Evolutionary conservation across 2,329 filamentous ascomycete genomes (phyloP), one percentile per base, ranked within the genome.

Genomic region (Trichoderma aggressivum): DNA sequence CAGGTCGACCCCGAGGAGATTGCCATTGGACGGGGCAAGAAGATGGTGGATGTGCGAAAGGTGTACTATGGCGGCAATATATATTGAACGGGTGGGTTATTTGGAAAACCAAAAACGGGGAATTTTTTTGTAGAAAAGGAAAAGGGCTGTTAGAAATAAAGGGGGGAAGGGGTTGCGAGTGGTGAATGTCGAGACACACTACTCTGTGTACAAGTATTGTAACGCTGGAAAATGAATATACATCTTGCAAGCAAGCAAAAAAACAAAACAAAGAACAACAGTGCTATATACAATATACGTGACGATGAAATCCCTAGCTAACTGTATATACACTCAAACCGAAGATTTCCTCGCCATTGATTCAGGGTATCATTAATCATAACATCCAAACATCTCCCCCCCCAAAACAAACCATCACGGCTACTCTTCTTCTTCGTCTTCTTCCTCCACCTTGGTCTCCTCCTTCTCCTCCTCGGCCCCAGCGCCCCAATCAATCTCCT

Each of bases 1-100:
- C 96, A 99, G 84, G 89, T 89, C 73, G 86, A 97, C 78, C 96
- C 96, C 34, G 93, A 98, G 80, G 90, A 95, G 79, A 91, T 99
- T 79, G 96, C 96, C 70, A 88, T 92, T 63, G 95, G 94, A 66
- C 86, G 94, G 74, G 95, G 96, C 73, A 95, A 93, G 88, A 99
- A 99, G 88, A 81, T 99, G 79, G 94, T 99, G 39, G 96, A 99
- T 84, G 93, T 95, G 74, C 87, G 96, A 76, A 98, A 96, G 86
- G 96, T 98, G 78, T 99, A 99, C 85, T 98, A 98, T 83, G 94
- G 93, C 66, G 94, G 94, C 50, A 87, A 87, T 81, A 87, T 91
- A 81, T 87, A 88, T 78, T 89, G 86, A 79, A 67, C 67, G 50
- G 55, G 24, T 21, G 50, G 55, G 24, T 21, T 43, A 32, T 43